Conservation (phyloP, 2,329 filamentous ascomycete genomes). For the Clarireedia paspali region DNA sequence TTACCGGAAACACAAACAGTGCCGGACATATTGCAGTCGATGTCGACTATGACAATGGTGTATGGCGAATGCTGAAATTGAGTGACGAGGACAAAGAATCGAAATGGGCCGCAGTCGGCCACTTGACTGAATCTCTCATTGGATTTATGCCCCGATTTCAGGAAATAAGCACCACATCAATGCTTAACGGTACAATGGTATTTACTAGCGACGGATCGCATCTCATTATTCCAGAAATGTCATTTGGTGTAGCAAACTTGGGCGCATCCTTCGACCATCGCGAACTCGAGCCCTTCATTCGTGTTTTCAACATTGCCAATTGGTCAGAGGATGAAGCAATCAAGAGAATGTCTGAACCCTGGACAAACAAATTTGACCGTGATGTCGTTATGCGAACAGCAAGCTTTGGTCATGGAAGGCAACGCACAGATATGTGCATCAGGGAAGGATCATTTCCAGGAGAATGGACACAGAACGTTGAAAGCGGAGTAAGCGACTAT, state of each 20-base stretch:
- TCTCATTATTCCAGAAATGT: background rate
- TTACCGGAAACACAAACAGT: background rate
- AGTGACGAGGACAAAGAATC: background rate
- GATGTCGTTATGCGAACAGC: constrained; percentile 5
- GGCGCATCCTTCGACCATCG: background rate
- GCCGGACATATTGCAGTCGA: background rate
- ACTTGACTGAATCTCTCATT: background rate
- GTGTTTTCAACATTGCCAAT: background rate
- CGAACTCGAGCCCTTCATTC: constrained; percentile 7
- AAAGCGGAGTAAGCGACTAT: background rate
- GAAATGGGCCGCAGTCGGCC: background rate
- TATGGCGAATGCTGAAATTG: background rate
- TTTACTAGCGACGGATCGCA: background rate
- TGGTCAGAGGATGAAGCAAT: background rate
- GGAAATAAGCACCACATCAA: background rate
- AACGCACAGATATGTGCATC: constrained; percentile 7
- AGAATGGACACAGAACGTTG: background rate
- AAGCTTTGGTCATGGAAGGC: constrained; percentile 5
- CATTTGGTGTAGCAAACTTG: background rate
- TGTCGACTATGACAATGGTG: background rate
- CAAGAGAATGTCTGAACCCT: background rate
- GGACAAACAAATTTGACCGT: background rate
- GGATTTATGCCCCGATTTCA: background rate
- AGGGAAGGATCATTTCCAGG: background rate
- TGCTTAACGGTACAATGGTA: background rate